Evolutionary conservation across 2,329 filamentous ascomycete species (phyloP).

Genomic region (Diplocarpon rosae): DNA sequence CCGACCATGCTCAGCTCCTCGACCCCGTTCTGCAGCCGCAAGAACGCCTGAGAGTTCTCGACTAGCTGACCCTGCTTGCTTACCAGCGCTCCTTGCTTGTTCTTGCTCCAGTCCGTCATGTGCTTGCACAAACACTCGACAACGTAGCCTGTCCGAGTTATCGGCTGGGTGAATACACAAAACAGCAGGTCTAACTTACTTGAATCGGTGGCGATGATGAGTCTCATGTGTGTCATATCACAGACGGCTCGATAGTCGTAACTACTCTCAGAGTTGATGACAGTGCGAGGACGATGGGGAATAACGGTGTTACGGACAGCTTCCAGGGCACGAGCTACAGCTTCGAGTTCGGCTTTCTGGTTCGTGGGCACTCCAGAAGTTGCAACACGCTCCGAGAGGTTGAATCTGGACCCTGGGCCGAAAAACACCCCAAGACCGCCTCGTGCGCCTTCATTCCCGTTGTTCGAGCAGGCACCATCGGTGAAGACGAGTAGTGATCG

Average conservation of each 20-base stretch:
- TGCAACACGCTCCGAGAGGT: neutral
- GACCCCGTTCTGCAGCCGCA: conserved; percentile 6
- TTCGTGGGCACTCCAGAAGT: conserved; percentile 1
- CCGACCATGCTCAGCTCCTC: conserved; percentile 5
- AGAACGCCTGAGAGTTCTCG: conserved; percentile 6
- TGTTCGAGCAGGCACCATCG: conserved; percentile 7
- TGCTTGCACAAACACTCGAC: conserved; percentile 1
- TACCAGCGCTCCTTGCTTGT: neutral
- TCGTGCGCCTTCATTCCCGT: conserved; percentile 2
- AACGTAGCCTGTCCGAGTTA: neutral
- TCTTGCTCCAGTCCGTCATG: neutral
- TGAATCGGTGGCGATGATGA: conserved; percentile 2
- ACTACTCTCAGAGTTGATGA: neutral
- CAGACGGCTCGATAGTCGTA: neutral
- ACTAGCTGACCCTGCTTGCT: neutral
- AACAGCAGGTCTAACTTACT: neutral
- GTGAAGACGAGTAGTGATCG: conserved; percentile 8
- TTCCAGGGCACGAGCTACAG: conserved; percentile 3
- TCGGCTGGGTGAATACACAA: neutral
- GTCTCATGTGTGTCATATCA: neutral
- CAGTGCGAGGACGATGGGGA: neutral
- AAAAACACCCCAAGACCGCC: conserved; percentile 6
- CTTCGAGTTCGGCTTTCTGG: conserved; percentile 9
- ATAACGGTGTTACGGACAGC: conserved; percentile 1
- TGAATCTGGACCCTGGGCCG: conserved; percentile 4